phyloP scores from a whole-genome alignment of 2,329 filamentous ascomycete genomes.

The Bisporella sp. region DNA sequence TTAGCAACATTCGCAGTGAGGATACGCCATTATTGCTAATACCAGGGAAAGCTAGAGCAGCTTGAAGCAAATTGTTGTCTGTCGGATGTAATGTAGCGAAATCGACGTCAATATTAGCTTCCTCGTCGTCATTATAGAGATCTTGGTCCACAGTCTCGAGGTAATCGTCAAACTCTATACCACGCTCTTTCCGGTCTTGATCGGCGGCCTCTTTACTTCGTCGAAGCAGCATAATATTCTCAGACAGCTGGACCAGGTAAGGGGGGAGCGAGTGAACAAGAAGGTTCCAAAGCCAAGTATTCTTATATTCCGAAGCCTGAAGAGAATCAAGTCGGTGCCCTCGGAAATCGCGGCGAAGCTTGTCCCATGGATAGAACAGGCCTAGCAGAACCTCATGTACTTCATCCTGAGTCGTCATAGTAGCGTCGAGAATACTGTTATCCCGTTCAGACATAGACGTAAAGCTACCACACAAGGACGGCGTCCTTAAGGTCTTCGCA shows the following conservation, averaged over 20 bases:
- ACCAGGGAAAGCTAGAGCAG: background rate
- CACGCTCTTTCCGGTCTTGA: background rate
- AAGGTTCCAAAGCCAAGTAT: conserved; percentile 8
- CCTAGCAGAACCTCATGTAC: conserved; percentile 1
- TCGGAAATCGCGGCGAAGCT: conserved; percentile 2
- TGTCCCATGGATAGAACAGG: too few relatives aligned
- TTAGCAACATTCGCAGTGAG: background rate
- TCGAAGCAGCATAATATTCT: conserved; percentile 1
- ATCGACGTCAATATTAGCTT: background rate
- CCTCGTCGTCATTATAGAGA: background rate
- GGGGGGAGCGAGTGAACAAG: conserved; percentile 2
- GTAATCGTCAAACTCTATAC: background rate
- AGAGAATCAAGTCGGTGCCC: background rate
- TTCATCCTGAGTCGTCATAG: conserved; percentile 4
- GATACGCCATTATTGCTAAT: background rate
- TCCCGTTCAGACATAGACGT: conserved; percentile 5
- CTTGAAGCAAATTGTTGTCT: background rate
- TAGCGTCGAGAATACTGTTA: conserved; percentile 6
- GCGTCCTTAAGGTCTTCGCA: conserved; percentile 3
- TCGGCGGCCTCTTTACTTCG: background rate
- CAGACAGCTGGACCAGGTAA: conserved; percentile 6
- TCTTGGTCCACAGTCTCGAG: background rate
- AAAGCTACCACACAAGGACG: conserved; percentile 6
- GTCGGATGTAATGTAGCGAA: background rate
- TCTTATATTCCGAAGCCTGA: conserved; percentile 1